These are phyloP conservation scores for Macroventuria anomochaeta DNA, from an alignment of 2,329 filamentous ascomycete genomes.

Conservation along the genomic window DNA sequence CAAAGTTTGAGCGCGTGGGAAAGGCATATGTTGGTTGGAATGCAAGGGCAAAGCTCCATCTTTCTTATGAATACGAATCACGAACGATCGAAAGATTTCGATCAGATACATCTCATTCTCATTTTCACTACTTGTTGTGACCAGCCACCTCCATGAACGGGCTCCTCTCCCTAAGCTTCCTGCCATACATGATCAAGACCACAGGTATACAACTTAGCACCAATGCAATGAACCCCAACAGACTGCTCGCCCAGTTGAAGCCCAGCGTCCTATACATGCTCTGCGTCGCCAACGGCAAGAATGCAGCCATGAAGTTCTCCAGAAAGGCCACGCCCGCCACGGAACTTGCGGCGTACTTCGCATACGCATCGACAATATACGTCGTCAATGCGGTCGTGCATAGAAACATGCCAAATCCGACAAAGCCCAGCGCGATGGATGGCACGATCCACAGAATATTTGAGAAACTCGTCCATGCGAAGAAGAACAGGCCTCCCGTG, in stretches of 20 bases:
- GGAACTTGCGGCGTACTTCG: constrained; percentile 58
- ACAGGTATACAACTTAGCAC: constrained; percentile 54
- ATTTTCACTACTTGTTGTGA: constrained; percentile 16
- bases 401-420: constrained; percentile 58
- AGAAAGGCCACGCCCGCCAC: constrained; percentile 57
- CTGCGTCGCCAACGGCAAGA: constrained; percentile 56
- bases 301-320: constrained; percentile 58
- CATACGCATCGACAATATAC: constrained; percentile 60
- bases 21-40: neutral
- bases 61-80: constrained; percentile 5
- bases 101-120: too few relatives aligned
- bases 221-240: constrained; percentile 55
- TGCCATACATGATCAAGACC: constrained; percentile 53
- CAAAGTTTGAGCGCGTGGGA: constrained; percentile 23
- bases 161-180: constrained; percentile 48
- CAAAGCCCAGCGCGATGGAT: constrained; percentile 54
- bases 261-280: constrained; percentile 58
- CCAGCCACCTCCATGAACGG: constrained; percentile 48
- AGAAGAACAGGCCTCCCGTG: constrained; percentile 58
- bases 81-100: neutral
- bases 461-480: constrained; percentile 58
- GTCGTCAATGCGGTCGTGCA: constrained; percentile 56
- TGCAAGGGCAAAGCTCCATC: constrained; percentile 16
- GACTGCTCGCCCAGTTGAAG: constrained; percentile 57
- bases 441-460: constrained; percentile 57